Percentiles rank a stretch among this genome's conserved stretches.
phyloP scores from a whole-genome alignment of 345 rosid genomes.

The Syzygium aqueum region DNA sequence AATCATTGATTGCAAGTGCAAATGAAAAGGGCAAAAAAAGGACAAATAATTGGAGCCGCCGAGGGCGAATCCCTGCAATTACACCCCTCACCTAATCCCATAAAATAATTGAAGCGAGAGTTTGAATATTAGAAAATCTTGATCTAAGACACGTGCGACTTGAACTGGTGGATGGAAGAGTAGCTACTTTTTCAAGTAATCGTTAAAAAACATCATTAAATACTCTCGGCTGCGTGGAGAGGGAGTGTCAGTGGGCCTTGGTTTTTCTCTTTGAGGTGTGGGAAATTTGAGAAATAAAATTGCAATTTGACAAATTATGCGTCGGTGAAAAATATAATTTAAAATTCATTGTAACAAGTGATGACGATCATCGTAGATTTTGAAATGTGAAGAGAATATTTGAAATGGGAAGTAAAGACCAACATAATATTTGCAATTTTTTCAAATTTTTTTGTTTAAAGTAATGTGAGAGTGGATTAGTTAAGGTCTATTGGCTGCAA shows the following conservation, averaged over 20 bases:
- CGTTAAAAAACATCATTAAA: not conserved
- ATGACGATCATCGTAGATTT: too few relatives aligned
- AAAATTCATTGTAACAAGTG: too few relatives aligned
- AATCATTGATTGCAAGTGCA: not conserved
- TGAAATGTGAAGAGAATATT: too few relatives aligned
- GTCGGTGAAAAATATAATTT: too few relatives aligned
- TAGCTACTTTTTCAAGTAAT: not conserved
- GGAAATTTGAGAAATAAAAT: too few relatives aligned
- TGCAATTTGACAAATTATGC: too few relatives aligned
- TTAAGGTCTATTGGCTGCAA: not conserved
- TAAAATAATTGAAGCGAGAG: not conserved
- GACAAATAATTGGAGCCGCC: not conserved
- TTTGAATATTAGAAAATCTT: not conserved
- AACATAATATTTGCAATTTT: too few relatives aligned
- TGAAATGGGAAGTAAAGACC: too few relatives aligned
- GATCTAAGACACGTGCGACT: not conserved
- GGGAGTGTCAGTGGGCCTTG: too few relatives aligned
- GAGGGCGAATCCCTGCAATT: not conserved
- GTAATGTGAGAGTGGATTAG: not conserved
- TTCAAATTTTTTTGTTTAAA: too few relatives aligned
- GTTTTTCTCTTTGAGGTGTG: too few relatives aligned
- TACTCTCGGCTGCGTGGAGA: not conserved
- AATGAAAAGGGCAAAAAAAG: not conserved
- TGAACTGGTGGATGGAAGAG: not conserved
- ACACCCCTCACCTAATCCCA: not conserved